Evolutionary conservation across 2,329 filamentous ascomycete species (phyloP).

Genomic region (Epichloe gansuensis): DNA sequence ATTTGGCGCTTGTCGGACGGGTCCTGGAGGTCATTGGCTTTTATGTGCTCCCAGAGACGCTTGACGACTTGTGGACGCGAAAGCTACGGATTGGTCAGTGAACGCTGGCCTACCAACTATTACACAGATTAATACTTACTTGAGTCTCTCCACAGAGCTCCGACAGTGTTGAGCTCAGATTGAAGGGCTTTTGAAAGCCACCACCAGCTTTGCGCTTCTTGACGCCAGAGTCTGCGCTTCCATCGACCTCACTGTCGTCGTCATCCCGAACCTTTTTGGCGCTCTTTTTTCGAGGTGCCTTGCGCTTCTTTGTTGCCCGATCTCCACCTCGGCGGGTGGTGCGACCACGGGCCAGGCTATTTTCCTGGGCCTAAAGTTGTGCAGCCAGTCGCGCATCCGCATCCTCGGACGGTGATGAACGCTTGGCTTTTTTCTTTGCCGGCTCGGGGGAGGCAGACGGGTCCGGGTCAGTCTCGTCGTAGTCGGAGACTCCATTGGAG

Average conservation of each 20-base stretch:
- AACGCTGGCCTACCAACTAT: neutral
- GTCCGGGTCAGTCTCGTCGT: conserved; percentile 34
- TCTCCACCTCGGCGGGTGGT: conserved; percentile 66
- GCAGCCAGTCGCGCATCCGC: conserved; percentile 81
- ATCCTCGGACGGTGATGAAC: conserved; percentile 47
- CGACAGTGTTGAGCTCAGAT: conserved; percentile 55
- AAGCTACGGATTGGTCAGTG: conserved; percentile 39
- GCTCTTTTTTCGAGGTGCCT: conserved; percentile 61
- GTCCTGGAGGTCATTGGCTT: conserved; percentile 76
- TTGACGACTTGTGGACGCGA: conserved; percentile 94
- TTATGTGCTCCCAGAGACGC: conserved; percentile 92
- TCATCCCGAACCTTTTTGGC: conserved; percentile 60
- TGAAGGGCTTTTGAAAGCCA: conserved; percentile 83
- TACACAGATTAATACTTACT: conserved; percentile 27
- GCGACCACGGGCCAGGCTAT: conserved; percentile 51
- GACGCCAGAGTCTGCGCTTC: conserved; percentile 41
- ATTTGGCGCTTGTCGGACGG: conserved; percentile 88
- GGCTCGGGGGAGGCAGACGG: conserved; percentile 33
- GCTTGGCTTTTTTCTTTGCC: conserved; percentile 54
- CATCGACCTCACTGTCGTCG: conserved; percentile 67
- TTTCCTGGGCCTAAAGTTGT: conserved; percentile 84
- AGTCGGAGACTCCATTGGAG: conserved; percentile 23
- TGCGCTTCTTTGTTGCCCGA: conserved; percentile 52
- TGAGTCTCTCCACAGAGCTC: conserved; percentile 57
- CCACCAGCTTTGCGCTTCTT: conserved; percentile 75